A percentile compares a stretch with the other conserved stretches of the same genome.
phyloP scores from a whole-genome alignment of 23 red algal genomes.

The Gracilariopsis chorda region DNA sequence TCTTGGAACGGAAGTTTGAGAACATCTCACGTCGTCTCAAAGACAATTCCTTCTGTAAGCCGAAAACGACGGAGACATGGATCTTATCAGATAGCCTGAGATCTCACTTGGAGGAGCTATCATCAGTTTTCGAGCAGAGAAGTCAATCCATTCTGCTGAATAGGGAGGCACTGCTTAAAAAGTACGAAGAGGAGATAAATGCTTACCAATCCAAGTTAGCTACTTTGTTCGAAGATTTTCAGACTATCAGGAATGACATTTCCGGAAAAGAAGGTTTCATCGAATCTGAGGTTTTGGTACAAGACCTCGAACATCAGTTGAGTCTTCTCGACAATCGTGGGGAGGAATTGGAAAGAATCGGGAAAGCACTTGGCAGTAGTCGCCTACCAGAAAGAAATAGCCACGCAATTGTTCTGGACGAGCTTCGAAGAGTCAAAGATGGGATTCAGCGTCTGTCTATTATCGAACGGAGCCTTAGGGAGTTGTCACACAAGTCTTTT shows the following conservation, averaged over 20 bases:
- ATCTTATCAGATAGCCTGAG: conserved; percentile 22
- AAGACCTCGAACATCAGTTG: conserved; percentile 34
- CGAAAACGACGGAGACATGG: conserved; percentile 30
- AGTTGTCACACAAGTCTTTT: neutral
- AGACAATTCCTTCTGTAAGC: conserved; percentile 30
- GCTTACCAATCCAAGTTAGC: conserved; percentile 3
- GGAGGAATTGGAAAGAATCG: conserved; percentile 23
- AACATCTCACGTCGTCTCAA: neutral
- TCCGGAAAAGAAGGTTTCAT: conserved; percentile 3
- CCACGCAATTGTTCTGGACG: neutral
- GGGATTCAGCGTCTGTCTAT: conserved; percentile 10
- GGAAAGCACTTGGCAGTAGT: conserved; percentile 6
- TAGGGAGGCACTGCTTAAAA: neutral
- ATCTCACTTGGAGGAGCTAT: neutral
- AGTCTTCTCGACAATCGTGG: neutral
- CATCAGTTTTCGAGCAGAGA: neutral
- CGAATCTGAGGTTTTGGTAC: neutral
- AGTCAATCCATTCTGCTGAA: conserved; percentile 29
- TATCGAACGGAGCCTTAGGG: neutral
- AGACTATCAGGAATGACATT: conserved; percentile 17
- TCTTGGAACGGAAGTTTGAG: conserved; percentile 12
- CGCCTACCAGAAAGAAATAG: conserved; percentile 16
- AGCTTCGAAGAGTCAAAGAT: conserved; percentile 16
- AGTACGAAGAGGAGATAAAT: conserved; percentile 25
- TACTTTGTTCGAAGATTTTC: conserved; percentile 28